Evolutionary conservation across 2,329 filamentous ascomycete genomes (phyloP).

Genomic region (Podosphaera leucotricha): DNA sequence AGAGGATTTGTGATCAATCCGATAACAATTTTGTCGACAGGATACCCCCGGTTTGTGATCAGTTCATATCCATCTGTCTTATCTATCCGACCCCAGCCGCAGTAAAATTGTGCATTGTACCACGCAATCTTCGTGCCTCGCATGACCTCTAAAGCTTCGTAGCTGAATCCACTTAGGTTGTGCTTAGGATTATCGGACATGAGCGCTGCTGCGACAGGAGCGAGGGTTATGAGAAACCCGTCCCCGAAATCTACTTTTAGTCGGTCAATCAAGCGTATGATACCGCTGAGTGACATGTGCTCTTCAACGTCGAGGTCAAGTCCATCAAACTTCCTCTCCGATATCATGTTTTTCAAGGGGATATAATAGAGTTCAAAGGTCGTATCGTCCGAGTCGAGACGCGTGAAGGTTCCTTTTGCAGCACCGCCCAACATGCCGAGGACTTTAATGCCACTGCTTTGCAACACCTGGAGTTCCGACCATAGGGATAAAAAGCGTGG

Average conservation of each 20-base stretch:
- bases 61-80: constrained; percentile 25
- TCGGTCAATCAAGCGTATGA: constrained; percentile 42
- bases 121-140: constrained; percentile 46
- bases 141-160: constrained; percentile 46
- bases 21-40: constrained; percentile 48
- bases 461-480: constrained; percentile 50
- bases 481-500: constrained; percentile 49
- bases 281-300: constrained; percentile 39
- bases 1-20: constrained; percentile 58
- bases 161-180: constrained; percentile 65
- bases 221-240: constrained; percentile 54
- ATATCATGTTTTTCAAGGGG: constrained; percentile 42
- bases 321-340: constrained; percentile 37
- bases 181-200: constrained; percentile 28
- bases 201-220: constrained; percentile 58
- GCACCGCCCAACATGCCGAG: constrained; percentile 77
- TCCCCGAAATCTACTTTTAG: constrained; percentile 45
- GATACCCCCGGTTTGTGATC: constrained; percentile 41
- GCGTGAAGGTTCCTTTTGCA: constrained; percentile 46
- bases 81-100: constrained; percentile 37
- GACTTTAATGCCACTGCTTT: constrained; percentile 52
- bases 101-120: constrained; percentile 90
- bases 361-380: constrained; percentile 52
- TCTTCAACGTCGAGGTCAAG: constrained; percentile 68
- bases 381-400: constrained; percentile 29